Base-by-base conservation (phyloP, 1,139 yeast species). In the Blastobotrys raffinosifermentans region DNA sequence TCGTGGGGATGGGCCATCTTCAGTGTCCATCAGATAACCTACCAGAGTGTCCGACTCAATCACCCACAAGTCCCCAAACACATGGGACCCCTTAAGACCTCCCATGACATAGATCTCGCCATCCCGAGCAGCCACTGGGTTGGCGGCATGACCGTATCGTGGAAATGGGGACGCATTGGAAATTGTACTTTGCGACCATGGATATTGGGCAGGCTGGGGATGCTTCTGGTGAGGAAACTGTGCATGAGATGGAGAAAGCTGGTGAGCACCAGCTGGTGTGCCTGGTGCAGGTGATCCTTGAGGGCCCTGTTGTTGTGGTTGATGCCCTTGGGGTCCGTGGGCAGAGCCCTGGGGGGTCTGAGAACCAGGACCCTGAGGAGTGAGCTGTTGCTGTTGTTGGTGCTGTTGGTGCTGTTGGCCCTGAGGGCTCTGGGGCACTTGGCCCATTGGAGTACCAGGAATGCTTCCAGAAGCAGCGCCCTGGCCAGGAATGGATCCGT, bases 31-130 rank as follows among this genome's bases (percentile, higher is more conserved):
- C 38, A 77, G 75, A 41, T 73, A 72, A 3, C 94, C 81, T 9
- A 69, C 62, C 40, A 70, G 61, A 20, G 63, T 55, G 39, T 63
- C 64, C 9, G 66, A 60, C 41, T 66, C 72, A 31, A 69, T 52
- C 14, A 72, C 69, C 98, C 98, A 91, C 46, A 95, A 77, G 58
- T 93, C 98, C 23, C 96, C 96, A 63, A 83, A 86, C 1, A 89
- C 96, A 17, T 89, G 79, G 37, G 89, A 87, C 39, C 89, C 96
- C 55, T 89, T 83, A 37, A 93, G 69, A 3, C 98, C 98, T 26
- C 98, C 98, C 86, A 91, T 89, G 31, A 93, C 73, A 57, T 77
- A 87, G 18, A 89, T 68, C 47, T 86, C 94, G 41, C 87, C 85
- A 45, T 80, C 80, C 13, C 67, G 54, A 19, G 87, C 94, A 16